Evolutionary conservation across 2,329 filamentous ascomycete genomes (phyloP), one percentile per base, ranked within the genome.

Genomic region (Neonectria faginata): DNA sequence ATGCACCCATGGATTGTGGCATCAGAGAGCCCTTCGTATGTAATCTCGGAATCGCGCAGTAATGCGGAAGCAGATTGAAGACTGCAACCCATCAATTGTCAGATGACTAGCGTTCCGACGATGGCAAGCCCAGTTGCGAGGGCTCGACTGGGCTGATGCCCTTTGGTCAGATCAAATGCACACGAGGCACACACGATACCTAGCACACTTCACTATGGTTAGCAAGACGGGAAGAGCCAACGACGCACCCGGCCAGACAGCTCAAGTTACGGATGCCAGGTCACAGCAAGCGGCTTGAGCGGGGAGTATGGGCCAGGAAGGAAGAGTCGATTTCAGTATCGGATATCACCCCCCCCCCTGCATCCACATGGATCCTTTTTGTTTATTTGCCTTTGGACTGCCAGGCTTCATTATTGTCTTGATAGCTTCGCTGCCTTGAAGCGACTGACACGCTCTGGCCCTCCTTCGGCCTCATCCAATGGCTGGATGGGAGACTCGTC

Each of bases 391-490:
- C 60, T 50, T 61, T 62, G 53, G 45, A 53, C 62, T 39, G 47
- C 44, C 44, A 20, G 12, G 10, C 36, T 51, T 36, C 54, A 60
- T 73, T 60, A 88, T 64, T 84, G 81, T 74, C 79, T 84, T 29
- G 85, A 85, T 60, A 93, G 79, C 67, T 89, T 85, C 2, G 91
- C 91, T 53, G 91, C 90, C 80, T 89, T 92, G 80, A 94, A 94
- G 66, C 89, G 86, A 81, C 91, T 93, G 68, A 93, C 78, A 72
- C 85, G 88, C 77, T 86, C 87, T 54, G 84, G 84, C 2, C 86
- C 87, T 48, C 89, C 88, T 53, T 90, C 86, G 27, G 86, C 84
- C 71, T 94, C 88, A 58, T 90, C 89, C 48, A 94, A 82, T 1
- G 91, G 87, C 57, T 91, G 85, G 51, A 89, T 87, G 18, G 87